Evolutionary conservation across 2,329 filamentous ascomycete species (phyloP).

Genomic region (Ampelomyces quisqualis): DNA sequence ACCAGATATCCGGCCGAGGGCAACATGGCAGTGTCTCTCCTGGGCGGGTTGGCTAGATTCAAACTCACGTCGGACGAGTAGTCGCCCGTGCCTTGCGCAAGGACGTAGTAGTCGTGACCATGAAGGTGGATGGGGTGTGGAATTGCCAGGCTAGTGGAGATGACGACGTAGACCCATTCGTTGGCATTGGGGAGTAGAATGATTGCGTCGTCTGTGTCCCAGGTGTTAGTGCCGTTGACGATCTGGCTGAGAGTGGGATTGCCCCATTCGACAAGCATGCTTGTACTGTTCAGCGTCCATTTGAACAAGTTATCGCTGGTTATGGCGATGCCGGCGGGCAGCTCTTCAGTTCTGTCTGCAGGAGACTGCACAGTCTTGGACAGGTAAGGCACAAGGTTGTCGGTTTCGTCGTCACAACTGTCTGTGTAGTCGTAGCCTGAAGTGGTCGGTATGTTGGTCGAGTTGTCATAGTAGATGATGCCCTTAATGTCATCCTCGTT

Average conservation of each 20-base stretch:
- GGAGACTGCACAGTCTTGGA: constrained; percentile 41
- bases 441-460: constrained; percentile 32
- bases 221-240: constrained; percentile 36
- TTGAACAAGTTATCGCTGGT: constrained; percentile 42
- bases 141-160: constrained; percentile 41
- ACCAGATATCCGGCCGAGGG: constrained; percentile 36
- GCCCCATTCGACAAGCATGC: constrained; percentile 43
- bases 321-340: constrained; percentile 35
- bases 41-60: constrained; percentile 34
- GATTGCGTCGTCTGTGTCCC: constrained; percentile 33
- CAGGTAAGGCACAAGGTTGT: constrained; percentile 27
- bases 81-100: constrained; percentile 30
- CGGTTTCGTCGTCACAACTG: constrained; percentile 43
- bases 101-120: constrained; percentile 38
- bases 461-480: constrained; percentile 44
- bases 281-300: constrained; percentile 46
- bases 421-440: constrained; percentile 38
- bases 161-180: constrained; percentile 46
- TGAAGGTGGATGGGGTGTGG: constrained; percentile 37
- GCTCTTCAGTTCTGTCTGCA: constrained; percentile 22
- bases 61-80: constrained; percentile 18
- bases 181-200: constrained; percentile 24
- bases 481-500: constrained; percentile 37
- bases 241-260: constrained; percentile 45
- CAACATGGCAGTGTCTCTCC: constrained; percentile 38